Conservation (phyloP, 73 alveolate species). For the Symbiodinium pilosum region DNA sequence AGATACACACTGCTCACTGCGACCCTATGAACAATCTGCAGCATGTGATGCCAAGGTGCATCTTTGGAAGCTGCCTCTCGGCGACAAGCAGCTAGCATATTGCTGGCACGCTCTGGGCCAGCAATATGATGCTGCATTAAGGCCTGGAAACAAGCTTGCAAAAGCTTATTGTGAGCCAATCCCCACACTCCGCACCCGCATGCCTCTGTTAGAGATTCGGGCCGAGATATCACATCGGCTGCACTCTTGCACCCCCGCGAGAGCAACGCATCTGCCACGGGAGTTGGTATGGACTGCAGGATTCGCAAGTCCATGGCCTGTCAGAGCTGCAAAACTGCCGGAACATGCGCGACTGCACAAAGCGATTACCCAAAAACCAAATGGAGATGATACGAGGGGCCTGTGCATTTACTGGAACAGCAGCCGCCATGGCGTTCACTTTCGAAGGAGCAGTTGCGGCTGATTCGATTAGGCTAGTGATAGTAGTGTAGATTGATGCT, state of each 20-base stretch:
- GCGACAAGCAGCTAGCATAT: constrained; percentile 36
- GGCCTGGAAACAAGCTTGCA: constrained; percentile 1
- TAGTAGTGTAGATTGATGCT: too few species aligned
- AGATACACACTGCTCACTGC: neutral
- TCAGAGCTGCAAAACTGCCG: neutral
- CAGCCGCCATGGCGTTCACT: constrained; percentile 4
- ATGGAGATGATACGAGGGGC: neutral
- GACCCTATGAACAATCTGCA: neutral
- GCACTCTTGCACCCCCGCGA: constrained; percentile 37
- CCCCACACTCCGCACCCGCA: too few species aligned
- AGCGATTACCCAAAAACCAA: neutral
- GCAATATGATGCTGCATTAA: constrained; percentile 56
- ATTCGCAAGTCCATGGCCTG: constrained; percentile 74
- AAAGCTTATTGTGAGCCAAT: too few species aligned
- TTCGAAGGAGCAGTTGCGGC: too few species aligned
- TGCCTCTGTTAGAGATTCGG: constrained; percentile 53
- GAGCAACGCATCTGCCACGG: constrained; percentile 68
- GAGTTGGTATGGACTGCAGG: constrained; percentile 74
- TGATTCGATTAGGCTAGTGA: too few species aligned
- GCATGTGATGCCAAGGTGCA: neutral
- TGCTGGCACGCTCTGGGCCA: constrained; percentile 29
- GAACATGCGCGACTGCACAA: neutral
- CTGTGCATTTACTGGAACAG: neutral
- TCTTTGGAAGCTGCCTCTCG: constrained; percentile 33
- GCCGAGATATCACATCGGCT: neutral